Percentiles rank a stretch among this genome's conserved stretches.
Evolutionary conservation across 83 land plant genomes (phyloP).

Genomic region (Thuja plicata): DNA sequence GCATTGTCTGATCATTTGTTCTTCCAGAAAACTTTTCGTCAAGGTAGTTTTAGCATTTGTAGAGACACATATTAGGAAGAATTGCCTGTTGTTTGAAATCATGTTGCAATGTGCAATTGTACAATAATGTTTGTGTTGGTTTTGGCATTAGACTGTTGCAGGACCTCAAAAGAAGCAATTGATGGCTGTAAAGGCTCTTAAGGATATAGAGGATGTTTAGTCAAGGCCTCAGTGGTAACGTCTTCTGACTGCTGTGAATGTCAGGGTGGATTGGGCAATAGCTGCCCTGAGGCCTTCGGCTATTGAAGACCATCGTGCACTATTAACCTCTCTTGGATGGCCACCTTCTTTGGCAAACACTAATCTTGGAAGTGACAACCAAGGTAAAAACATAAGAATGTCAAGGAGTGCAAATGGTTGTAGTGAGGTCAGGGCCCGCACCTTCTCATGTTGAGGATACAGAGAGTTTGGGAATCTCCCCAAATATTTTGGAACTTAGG

Average conservation of each 20-base stretch:
- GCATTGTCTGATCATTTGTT: not conserved
- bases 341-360: slow-evolving; percentile 79
- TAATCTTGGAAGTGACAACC: slow-evolving; percentile 25
- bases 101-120: not conserved
- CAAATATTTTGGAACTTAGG: slow-evolving; percentile 19
- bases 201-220: slow-evolving; percentile 53
- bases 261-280: slow-evolving; percentile 82
- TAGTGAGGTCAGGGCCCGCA: slow-evolving; percentile 47
- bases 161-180: slow-evolving; percentile 34
- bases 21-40: not conserved
- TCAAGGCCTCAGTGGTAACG: slow-evolving; percentile 71
- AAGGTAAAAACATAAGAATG: slow-evolving; percentile 23
- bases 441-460: slow-evolving; percentile 41
- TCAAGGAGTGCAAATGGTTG: slow-evolving; percentile 65
- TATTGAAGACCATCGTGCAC: slow-evolving; percentile 82
- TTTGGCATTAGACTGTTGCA: slow-evolving; percentile 27
- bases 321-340: slow-evolving; percentile 89
- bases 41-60: not conserved
- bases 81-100: not conserved
- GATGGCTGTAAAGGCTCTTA: slow-evolving; percentile 55
- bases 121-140: not conserved
- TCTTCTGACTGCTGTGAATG: slow-evolving; percentile 86
- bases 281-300: slow-evolving; percentile 86
- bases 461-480: slow-evolving; percentile 44
- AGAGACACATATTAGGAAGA: not conserved